Evolutionary conservation across 1,139 yeast species (phyloP).

Genomic region (Candida sp.): DNA sequence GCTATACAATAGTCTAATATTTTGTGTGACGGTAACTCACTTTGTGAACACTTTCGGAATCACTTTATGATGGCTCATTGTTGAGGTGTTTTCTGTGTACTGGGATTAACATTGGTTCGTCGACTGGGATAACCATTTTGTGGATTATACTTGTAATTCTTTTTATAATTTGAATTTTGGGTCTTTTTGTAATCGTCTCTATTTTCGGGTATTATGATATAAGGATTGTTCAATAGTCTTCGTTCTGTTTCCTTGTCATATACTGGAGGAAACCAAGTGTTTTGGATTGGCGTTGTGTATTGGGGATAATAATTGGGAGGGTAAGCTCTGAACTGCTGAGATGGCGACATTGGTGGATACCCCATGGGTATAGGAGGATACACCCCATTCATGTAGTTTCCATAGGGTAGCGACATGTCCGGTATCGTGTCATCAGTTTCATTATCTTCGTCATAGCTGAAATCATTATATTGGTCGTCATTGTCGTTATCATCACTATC

Average conservation of each 20-base stretch:
- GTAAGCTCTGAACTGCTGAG: slow-evolving; percentile 4
- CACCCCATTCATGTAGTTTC: not conserved
- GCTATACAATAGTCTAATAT: not conserved
- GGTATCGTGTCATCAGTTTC: not conserved
- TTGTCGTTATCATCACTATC: slow-evolving; percentile 1
- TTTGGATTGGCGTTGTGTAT: slow-evolving; percentile 4
- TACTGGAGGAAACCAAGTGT: slow-evolving; percentile 5
- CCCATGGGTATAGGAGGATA: slow-evolving; percentile 6
- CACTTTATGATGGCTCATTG: too few relatives aligned
- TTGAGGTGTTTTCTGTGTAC: too few relatives aligned
- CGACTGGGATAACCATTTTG: not conserved
- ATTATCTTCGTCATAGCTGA: not conserved
- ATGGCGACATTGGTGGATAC: slow-evolving; percentile 3
- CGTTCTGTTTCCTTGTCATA: slow-evolving; percentile 29
- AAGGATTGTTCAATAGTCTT: slow-evolving; percentile 27
- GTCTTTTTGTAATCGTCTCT: slow-evolving; percentile 2
- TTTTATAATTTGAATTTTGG: not conserved
- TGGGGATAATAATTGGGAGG: slow-evolving; percentile 3
- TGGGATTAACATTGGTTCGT: not conserved
- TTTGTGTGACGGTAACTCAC: not conserved
- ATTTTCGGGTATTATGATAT: slow-evolving; percentile 25
- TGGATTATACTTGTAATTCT: not conserved
- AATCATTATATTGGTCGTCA: not conserved
- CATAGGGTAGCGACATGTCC: not conserved
- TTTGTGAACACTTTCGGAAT: too few relatives aligned